phyloP scores from a whole-genome alignment of 169 alveolate species.

The Eimeria acervulina region DNA sequence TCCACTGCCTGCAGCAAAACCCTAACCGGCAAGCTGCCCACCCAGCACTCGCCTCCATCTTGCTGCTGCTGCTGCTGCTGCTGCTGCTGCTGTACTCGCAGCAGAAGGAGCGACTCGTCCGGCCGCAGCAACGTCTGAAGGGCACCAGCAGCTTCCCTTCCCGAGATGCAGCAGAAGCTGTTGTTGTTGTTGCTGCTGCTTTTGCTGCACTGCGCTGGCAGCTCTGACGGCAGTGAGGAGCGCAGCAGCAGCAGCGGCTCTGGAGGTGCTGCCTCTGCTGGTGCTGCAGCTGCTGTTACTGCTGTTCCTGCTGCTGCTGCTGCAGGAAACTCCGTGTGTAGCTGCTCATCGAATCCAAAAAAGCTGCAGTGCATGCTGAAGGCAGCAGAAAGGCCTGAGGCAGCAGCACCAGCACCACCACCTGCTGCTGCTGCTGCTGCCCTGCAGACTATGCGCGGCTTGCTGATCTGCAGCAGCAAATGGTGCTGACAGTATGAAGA shows the following conservation, averaged over 20 bases:
- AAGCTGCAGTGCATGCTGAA: slow-evolving; percentile 46
- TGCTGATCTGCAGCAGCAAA: slow-evolving; percentile 38
- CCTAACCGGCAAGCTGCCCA: slow-evolving; percentile 17
- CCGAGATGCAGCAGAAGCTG: not conserved
- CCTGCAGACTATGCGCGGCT: not conserved
- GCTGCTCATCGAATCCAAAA: slow-evolving; percentile 48
- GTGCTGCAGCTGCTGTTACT: slow-evolving; percentile 9
- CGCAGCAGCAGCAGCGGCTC: slow-evolving; percentile 69
- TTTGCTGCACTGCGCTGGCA: slow-evolving; percentile 30
- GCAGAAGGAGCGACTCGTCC: slow-evolving; percentile 2
- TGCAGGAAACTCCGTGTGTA: not conserved
- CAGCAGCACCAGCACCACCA: slow-evolving; percentile 10
- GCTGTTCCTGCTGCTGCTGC: slow-evolving; percentile 35
- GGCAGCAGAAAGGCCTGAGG: slow-evolving; percentile 35
- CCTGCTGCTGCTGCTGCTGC: slow-evolving; percentile 41
- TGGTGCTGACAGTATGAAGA: slow-evolving; percentile 29
- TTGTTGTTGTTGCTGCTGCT: slow-evolving; percentile 54
- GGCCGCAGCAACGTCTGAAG: slow-evolving; percentile 36
- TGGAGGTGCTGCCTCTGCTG: slow-evolving; percentile 30
- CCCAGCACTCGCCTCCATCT: slow-evolving; percentile 22
- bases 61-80: slow-evolving; percentile 68
- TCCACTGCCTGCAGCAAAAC: slow-evolving; percentile 39
- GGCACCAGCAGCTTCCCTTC: slow-evolving; percentile 45
- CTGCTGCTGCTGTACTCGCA: slow-evolving; percentile 36
- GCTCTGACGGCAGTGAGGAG: slow-evolving; percentile 28